Evolutionary conservation across 257 asterid genomes (phyloP).

Genomic region (Penstemon newberryi): DNA sequence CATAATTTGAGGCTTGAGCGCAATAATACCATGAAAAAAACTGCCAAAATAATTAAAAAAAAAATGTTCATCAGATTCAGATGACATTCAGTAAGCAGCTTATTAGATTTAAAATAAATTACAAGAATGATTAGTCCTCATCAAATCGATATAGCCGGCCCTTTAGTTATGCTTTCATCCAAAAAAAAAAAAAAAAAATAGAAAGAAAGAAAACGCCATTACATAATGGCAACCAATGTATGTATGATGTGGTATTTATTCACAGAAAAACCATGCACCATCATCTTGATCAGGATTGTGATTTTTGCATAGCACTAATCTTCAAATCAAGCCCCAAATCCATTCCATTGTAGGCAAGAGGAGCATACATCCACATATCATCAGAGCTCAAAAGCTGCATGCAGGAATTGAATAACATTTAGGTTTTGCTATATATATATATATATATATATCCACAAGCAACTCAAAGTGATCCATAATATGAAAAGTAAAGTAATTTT

Average conservation of each 20-base stretch:
- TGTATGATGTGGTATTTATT: conserved; percentile 27
- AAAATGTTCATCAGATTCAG: conserved; percentile 3
- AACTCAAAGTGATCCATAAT: background rate
- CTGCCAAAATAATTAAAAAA: background rate
- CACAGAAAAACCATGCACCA: conserved; percentile 28
- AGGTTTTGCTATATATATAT: too few species aligned
- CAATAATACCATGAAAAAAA: background rate
- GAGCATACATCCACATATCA: conserved; percentile 70
- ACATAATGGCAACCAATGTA: background rate
- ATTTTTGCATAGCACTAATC: conserved; percentile 24
- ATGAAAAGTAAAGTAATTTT: background rate
- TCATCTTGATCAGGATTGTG: conserved; percentile 25
- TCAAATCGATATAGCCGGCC: conserved; percentile 15
- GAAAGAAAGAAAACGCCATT: background rate
- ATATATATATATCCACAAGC: too few species aligned
- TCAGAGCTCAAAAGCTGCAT: conserved; percentile 70
- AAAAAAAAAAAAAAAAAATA: background rate
- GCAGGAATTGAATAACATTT: background rate
- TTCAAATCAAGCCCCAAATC: conserved; percentile 52
- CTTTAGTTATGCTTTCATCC: conserved; percentile 13
- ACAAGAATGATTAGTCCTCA: conserved; percentile 32
- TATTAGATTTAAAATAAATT: conserved; percentile 5
- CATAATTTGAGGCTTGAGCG: too few species aligned
- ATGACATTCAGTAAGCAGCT: conserved; percentile 20
- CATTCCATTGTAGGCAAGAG: conserved; percentile 68